A percentile compares a stretch with the other conserved stretches of the same genome.
Conservation (phyloP, 495 filamentous ascomycete species). For the Penicillium paradoxum region DNA sequence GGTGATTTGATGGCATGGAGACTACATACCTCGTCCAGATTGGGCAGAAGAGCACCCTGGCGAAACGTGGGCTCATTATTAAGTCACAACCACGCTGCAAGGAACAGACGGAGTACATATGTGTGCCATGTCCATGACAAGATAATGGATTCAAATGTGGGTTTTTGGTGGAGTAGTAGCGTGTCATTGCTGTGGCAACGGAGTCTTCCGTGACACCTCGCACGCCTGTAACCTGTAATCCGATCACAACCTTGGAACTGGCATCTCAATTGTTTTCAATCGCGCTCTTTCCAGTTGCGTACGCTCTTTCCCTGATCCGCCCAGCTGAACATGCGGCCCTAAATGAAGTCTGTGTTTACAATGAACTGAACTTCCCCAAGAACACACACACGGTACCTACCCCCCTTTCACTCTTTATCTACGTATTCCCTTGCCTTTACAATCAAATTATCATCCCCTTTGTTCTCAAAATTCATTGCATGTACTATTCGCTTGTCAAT, state of each 20-base stretch:
- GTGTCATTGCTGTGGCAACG: not conserved
- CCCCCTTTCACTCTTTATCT: constrained; percentile 17
- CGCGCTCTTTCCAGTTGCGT: not conserved
- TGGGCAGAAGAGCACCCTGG: too few relatives aligned
- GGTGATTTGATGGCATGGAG: too few relatives aligned
- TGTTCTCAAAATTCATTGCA: constrained; percentile 26
- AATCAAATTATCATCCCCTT: not conserved
- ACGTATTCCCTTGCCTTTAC: constrained; percentile 3
- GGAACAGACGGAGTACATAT: too few relatives aligned
- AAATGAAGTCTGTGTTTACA: not conserved
- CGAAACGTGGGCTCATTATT: too few relatives aligned
- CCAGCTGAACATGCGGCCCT: not conserved
- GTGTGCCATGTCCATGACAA: too few relatives aligned
- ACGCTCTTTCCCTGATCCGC: not conserved
- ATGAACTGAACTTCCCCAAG: constrained; percentile 16
- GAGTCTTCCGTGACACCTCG: not conserved
- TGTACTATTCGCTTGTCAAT: constrained; percentile 38
- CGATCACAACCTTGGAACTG: not conserved
- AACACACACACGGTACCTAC: constrained; percentile 24
- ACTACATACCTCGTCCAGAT: too few relatives aligned
- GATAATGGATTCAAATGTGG: not conserved
- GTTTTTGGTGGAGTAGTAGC: not conserved
- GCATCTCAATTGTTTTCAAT: not conserved
- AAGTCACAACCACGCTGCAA: too few relatives aligned
- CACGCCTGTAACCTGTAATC: not conserved